Evolutionary conservation across 2,329 filamentous ascomycete genomes (phyloP).

Genomic region (Fusarium irregulare): DNA sequence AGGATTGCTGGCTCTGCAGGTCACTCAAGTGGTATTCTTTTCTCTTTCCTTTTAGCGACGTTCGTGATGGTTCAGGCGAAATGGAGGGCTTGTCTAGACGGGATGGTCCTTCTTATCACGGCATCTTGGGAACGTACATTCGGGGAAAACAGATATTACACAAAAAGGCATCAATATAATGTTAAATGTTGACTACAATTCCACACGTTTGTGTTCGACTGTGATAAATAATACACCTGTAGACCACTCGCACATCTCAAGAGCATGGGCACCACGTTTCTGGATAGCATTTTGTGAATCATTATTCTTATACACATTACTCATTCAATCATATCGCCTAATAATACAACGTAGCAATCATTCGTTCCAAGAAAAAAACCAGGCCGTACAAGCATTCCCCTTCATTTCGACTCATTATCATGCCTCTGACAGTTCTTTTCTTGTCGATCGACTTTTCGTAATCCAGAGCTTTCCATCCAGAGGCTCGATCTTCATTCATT

Average conservation of each 20-base stretch:
- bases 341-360: constrained; percentile 20
- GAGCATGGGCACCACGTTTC: neutral
- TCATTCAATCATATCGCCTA: constrained; percentile 9
- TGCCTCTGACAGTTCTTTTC: constrained; percentile 9
- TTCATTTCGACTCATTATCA: constrained; percentile 16
- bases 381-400: constrained; percentile 21
- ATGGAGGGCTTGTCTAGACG: constrained; percentile 3
- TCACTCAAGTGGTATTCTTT: neutral
- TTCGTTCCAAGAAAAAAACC: neutral
- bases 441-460: constrained; percentile 4
- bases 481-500: constrained; percentile 12
- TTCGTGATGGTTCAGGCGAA: constrained; percentile 6
- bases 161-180: constrained; percentile 16
- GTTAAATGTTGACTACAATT: neutral
- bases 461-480: constrained; percentile 9
- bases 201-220: neutral
- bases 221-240: neutral
- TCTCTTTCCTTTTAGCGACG: neutral
- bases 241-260: neutral
- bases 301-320: neutral
- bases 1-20: constrained; percentile 3
- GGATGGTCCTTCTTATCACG: constrained; percentile 3
- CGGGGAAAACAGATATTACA: constrained; percentile 2
- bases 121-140: constrained; percentile 13
- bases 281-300: neutral